Percentiles rank a stretch among this genome's conserved stretches.
Conservation (phyloP, 1,139 yeast species). For the Taphrina sp. region DNA sequence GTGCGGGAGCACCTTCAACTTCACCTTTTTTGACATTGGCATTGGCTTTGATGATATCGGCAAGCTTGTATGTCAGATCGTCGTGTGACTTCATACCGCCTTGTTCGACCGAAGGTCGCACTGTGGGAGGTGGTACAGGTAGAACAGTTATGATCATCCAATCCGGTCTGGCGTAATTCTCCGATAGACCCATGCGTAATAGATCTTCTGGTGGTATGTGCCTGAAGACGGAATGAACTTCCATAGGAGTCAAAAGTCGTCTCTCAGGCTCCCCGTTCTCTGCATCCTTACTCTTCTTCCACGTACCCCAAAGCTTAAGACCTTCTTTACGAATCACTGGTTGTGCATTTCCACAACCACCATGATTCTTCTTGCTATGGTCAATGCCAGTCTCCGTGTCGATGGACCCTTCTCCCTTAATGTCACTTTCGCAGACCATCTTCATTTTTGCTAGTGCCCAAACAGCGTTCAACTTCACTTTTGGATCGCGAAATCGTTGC, state of each 20-base stretch:
- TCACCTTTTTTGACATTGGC: constrained; percentile 93
- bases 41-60: constrained; percentile 94
- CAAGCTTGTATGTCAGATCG: constrained; percentile 95
- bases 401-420: constrained; percentile 56
- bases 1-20: constrained; percentile 98
- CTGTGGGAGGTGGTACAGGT: constrained; percentile 99
- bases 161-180: constrained; percentile 97
- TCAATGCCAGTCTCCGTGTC: constrained; percentile 45
- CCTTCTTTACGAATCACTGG: constrained; percentile 97
- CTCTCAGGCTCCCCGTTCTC: constrained; percentile 90
- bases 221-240: constrained; percentile 84
- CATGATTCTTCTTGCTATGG: constrained; percentile 57
- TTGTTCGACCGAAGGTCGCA: constrained; percentile 96
- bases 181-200: constrained; percentile 78
- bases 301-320: constrained; percentile 90
- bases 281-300: constrained; percentile 80
- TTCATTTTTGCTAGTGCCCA: constrained; percentile 90
- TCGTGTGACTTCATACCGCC: constrained; percentile 99
- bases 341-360: constrained; percentile 98
- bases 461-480: constrained; percentile 92
- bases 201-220: constrained; percentile 88
- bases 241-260: constrained; percentile 81
- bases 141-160: constrained; percentile 96
- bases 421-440: constrained; percentile 92
- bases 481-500: constrained; percentile 84